phyloP scores from a whole-genome alignment of 1,139 yeast genomes.

The Casaregolazyma lundiana region DNA sequence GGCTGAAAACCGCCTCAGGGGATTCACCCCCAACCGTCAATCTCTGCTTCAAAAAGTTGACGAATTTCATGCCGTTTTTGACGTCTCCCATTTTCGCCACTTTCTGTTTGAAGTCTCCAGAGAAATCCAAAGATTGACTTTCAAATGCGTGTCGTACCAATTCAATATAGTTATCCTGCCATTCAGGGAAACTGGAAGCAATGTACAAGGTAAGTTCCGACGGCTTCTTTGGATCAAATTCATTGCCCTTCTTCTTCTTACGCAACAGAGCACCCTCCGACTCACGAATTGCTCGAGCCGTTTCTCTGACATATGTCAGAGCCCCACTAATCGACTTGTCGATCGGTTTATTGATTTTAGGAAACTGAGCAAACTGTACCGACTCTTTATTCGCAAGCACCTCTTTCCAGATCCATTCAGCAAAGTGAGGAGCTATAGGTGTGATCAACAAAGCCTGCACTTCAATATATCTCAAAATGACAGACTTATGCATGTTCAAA shows the following conservation, averaged over 20 bases:
- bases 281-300: constrained; percentile 84
- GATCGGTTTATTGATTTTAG: constrained; percentile 62
- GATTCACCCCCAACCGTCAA: constrained; percentile 45
- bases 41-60: constrained; percentile 77
- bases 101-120: constrained; percentile 36
- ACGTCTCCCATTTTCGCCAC: constrained; percentile 44
- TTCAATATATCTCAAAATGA: constrained; percentile 78
- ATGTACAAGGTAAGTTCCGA: constrained; percentile 67
- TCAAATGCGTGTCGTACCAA: constrained; percentile 77
- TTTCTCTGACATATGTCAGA: constrained; percentile 68
- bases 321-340: constrained; percentile 61
- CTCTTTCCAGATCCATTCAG: constrained; percentile 85
- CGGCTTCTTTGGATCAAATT: constrained; percentile 69
- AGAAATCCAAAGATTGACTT: constrained; percentile 26
- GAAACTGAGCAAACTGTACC: constrained; percentile 75
- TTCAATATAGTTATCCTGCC: constrained; percentile 90
- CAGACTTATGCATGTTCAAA: constrained; percentile 70
- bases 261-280: constrained; percentile 83
- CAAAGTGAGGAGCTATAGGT: constrained; percentile 95
- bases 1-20: constrained; percentile 75
- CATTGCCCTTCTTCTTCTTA: constrained; percentile 79
- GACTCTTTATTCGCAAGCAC: constrained; percentile 54
- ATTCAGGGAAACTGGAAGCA: constrained; percentile 84
- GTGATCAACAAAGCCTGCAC: constrained; percentile 77
- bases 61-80: constrained; percentile 98